These are phyloP conservation scores for Alternaria atra DNA, from an alignment of 2,329 filamentous ascomycete species.

Conservation along the genomic window DNA sequence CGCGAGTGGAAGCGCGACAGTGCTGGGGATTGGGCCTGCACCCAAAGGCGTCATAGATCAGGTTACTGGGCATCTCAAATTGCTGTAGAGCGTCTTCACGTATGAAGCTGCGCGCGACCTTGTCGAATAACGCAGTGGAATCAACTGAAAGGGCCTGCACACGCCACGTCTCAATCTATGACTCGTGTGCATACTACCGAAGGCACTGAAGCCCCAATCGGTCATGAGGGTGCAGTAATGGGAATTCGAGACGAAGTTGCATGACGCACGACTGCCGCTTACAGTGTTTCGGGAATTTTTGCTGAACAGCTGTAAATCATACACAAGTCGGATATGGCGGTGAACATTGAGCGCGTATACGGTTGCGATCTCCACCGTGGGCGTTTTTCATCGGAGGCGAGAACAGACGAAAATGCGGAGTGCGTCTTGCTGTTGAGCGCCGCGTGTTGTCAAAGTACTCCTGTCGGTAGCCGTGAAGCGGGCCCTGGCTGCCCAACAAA, in stretches of 20 bases:
- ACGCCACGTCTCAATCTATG: slow-evolving; percentile 8
- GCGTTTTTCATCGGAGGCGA: not conserved
- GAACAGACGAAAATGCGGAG: slow-evolving; percentile 1
- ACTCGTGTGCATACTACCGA: slow-evolving; percentile 3
- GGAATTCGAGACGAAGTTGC: slow-evolving; percentile 1
- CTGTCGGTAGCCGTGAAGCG: slow-evolving; percentile 2
- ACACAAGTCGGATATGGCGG: not conserved
- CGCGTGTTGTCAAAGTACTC: not conserved
- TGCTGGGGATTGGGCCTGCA: slow-evolving; percentile 77
- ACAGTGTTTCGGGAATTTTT: not conserved
- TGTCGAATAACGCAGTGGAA: not conserved
- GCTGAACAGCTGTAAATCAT: not conserved
- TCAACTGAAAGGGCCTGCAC: not conserved
- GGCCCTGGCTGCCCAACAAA: slow-evolving; percentile 17
- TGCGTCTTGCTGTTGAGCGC: slow-evolving; percentile 1
- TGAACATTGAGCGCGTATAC: not conserved
- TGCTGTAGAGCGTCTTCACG: slow-evolving; percentile 64
- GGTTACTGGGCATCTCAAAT: slow-evolving; percentile 84
- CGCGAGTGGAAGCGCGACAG: slow-evolving; percentile 88
- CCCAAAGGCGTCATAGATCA: slow-evolving; percentile 87
- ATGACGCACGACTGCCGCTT: not conserved
- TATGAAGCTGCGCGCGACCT: not conserved
- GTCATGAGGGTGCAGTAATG: not conserved
- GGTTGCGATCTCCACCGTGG: not conserved
- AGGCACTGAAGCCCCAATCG: not conserved